These are phyloP conservation scores for Pseudocercospora fijiensis DNA, from an alignment of 2,329 filamentous ascomycete genomes.

Conservation along the genomic window DNA sequence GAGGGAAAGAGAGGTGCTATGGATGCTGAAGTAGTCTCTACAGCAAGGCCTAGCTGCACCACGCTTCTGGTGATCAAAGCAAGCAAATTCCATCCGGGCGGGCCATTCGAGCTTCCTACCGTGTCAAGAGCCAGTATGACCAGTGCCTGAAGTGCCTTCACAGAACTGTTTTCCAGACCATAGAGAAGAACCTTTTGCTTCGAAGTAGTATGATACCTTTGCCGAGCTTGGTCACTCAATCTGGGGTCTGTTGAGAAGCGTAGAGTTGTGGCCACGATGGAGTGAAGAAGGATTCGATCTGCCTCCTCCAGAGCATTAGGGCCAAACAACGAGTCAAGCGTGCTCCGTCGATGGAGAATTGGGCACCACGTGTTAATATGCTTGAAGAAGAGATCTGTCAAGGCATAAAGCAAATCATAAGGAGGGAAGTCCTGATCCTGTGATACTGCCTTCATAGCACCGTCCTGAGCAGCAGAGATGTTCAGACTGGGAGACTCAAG, in stretches of 20 bases:
- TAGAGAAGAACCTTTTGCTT: conserved; percentile 86
- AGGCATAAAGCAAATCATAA: conserved; percentile 59
- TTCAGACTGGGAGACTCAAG: conserved; percentile 61
- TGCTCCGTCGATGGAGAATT: conserved; percentile 81
- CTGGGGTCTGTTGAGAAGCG: conserved; percentile 77
- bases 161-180: conserved; percentile 83
- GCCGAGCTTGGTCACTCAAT: conserved; percentile 69
- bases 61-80: conserved; percentile 85
- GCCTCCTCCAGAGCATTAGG: conserved; percentile 73
- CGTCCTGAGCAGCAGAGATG: conserved; percentile 42
- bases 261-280: conserved; percentile 84
- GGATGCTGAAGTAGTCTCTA: conserved; percentile 76
- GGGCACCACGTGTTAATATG: conserved; percentile 72
- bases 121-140: conserved; percentile 84
- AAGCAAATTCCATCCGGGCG: conserved; percentile 88
- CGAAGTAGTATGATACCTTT: conserved; percentile 73
- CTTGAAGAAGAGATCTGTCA: conserved; percentile 63
- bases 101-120: conserved; percentile 82
- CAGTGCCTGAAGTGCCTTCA: conserved; percentile 81
- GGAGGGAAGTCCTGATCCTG: conserved; percentile 55
- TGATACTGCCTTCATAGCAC: conserved; percentile 31
- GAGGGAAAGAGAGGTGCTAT: conserved; percentile 77
- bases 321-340: conserved; percentile 75
- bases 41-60: conserved; percentile 80
- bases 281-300: conserved; percentile 78